phyloP scores from a whole-genome alignment of 345 rosid genomes.

The Citrus australasica region DNA sequence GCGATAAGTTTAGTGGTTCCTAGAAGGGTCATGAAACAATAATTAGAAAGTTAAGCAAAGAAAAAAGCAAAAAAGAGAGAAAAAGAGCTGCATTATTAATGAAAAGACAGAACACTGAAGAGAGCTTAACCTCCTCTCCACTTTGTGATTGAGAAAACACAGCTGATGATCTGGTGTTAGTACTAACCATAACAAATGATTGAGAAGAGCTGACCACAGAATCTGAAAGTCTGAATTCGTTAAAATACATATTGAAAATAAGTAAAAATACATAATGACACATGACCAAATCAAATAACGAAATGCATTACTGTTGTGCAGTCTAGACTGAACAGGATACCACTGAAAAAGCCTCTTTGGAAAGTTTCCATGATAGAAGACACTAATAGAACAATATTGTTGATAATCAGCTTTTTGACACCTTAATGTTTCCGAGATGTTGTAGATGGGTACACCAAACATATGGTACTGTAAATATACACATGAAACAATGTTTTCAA shows the following conservation, averaged over 20 bases:
- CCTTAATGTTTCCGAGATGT: not conserved
- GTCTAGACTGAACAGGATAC: not conserved
- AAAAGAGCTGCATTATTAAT: not conserved
- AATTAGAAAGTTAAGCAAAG: not conserved
- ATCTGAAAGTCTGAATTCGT: constrained; percentile 5
- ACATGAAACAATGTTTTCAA: not conserved
- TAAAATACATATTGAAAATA: not conserved
- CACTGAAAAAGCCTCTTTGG: not conserved
- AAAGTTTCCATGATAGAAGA: not conserved
- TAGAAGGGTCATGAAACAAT: not conserved
- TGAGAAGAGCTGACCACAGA: constrained; percentile 17
- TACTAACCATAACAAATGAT: not conserved
- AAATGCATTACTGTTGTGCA: not conserved
- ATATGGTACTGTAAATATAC: not conserved
- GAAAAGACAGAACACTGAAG: not conserved
- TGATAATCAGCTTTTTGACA: not conserved
- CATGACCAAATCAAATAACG: not conserved
- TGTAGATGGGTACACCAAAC: not conserved
- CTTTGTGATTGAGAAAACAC: constrained; percentile 17
- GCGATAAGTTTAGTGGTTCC: constrained; percentile 19
- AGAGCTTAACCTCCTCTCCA: constrained; percentile 20
- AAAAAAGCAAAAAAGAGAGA: not conserved
- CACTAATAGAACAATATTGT: not conserved
- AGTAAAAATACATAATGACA: not conserved
- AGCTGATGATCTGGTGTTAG: constrained; percentile 12